Evolutionary conservation across 176 grass and related monocot species (phyloP).

Genomic region (Oryza coarctata): DNA sequence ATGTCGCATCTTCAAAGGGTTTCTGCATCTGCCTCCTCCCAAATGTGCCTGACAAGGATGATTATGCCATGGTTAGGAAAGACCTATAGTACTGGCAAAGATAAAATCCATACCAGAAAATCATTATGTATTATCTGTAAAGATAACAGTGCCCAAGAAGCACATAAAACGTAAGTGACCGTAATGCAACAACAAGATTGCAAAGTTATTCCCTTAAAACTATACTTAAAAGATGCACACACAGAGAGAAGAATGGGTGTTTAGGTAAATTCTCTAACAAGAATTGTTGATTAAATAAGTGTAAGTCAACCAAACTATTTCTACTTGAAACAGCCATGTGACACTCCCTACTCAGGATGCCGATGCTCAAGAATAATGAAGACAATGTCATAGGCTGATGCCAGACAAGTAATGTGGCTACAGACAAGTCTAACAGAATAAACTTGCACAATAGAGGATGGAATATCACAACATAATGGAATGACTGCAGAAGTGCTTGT

Average conservation of each 20-base stretch:
- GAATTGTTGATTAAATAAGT: background rate
- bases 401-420: background rate
- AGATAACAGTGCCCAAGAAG: background rate
- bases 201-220: background rate
- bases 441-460: background rate
- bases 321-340: background rate
- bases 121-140: background rate
- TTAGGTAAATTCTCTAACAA: background rate
- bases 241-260: background rate
- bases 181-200: background rate
- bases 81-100: background rate
- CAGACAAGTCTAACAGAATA: background rate
- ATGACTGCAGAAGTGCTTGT: background rate
- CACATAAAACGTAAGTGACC: background rate
- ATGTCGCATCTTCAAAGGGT: slow-evolving; percentile 85
- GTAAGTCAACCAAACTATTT: background rate
- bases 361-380: background rate
- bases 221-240: background rate
- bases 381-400: background rate
- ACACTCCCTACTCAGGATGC: background rate
- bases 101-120: background rate
- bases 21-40: slow-evolving; percentile 91
- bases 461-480: slow-evolving; percentile 12
- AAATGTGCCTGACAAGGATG: slow-evolving; percentile 60
- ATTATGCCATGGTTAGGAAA: slow-evolving; percentile 1